Conservation (phyloP, 148 eudicot genomes). For the Cornus florida region DNA sequence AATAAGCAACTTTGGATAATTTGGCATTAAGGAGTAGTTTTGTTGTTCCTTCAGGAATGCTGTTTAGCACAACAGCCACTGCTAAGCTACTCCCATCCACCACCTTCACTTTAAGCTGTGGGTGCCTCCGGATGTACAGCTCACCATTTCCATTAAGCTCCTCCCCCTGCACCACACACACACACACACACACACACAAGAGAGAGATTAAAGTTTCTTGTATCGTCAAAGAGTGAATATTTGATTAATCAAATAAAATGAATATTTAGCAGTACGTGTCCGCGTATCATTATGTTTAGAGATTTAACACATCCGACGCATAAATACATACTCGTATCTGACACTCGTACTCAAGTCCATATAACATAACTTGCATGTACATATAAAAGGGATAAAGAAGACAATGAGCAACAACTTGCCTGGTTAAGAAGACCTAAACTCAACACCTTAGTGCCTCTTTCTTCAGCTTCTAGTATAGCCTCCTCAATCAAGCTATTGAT, state of each 20-base stretch:
- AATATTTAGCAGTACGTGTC: too few species aligned
- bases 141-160: slow-evolving; percentile 29
- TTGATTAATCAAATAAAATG: too few species aligned
- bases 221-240: too few species aligned
- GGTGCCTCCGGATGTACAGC: slow-evolving; percentile 20
- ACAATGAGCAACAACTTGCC: slow-evolving; percentile 3
- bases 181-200: not conserved
- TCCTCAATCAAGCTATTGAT: slow-evolving; percentile 33
- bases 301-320: too few species aligned
- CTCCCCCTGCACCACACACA: slow-evolving; percentile 20
- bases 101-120: slow-evolving; percentile 23
- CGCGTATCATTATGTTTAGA: too few species aligned
- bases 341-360: too few species aligned
- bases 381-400: too few species aligned
- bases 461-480: slow-evolving; percentile 31
- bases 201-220: too few species aligned
- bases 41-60: slow-evolving; percentile 26
- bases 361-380: too few species aligned
- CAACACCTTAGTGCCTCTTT: slow-evolving; percentile 22
- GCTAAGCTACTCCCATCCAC: slow-evolving; percentile 31
- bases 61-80: slow-evolving; percentile 21
- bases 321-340: too few species aligned
- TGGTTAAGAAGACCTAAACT: slow-evolving; percentile 42
- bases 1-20: slow-evolving; percentile 22
- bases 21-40: slow-evolving; percentile 19